Evolutionary conservation across 371 early-diverging fungal species (phyloP).

Genomic region (Dentiscutata heterogama): DNA sequence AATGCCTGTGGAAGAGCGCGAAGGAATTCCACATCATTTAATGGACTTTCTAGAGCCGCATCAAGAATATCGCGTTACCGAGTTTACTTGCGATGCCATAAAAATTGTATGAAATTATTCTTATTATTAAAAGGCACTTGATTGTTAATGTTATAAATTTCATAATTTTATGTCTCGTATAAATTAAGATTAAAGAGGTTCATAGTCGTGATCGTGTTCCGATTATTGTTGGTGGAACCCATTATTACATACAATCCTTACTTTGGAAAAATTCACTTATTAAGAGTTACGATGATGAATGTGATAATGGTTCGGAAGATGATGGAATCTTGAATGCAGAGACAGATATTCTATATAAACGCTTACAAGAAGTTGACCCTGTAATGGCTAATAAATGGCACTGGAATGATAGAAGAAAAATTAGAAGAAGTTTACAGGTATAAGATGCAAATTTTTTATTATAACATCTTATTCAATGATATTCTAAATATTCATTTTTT

Average conservation of each 20-base stretch:
- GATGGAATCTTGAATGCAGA: slow-evolving; percentile 57
- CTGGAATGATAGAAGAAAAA: slow-evolving; percentile 87
- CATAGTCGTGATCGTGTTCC: slow-evolving; percentile 76
- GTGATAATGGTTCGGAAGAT: slow-evolving; percentile 46
- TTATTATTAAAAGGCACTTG: background rate
- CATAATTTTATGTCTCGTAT: background rate
- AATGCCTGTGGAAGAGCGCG: slow-evolving; percentile 78
- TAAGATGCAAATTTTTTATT: background rate
- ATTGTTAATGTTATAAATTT: background rate
- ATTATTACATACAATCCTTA: slow-evolving; percentile 94
- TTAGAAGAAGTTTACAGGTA: slow-evolving; percentile 85
- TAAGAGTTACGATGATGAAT: slow-evolving; percentile 24
- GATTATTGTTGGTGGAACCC: slow-evolving; percentile 95
- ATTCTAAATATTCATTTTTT: background rate
- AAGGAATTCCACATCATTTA: slow-evolving; percentile 85
- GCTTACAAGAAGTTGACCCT: slow-evolving; percentile 81
- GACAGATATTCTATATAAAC: slow-evolving; percentile 64
- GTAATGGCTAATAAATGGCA: slow-evolving; percentile 94
- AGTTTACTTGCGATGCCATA: slow-evolving; percentile 84
- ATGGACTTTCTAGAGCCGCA: slow-evolving; percentile 82
- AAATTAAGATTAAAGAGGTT: slow-evolving; percentile 77
- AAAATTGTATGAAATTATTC: slow-evolving; percentile 58
- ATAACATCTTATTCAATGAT: background rate
- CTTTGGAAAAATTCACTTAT: slow-evolving; percentile 79
- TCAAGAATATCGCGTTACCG: slow-evolving; percentile 87